Base-by-base conservation (phyloP, 352 stramenopile genomes). In the Detonula confervacea region DNA sequence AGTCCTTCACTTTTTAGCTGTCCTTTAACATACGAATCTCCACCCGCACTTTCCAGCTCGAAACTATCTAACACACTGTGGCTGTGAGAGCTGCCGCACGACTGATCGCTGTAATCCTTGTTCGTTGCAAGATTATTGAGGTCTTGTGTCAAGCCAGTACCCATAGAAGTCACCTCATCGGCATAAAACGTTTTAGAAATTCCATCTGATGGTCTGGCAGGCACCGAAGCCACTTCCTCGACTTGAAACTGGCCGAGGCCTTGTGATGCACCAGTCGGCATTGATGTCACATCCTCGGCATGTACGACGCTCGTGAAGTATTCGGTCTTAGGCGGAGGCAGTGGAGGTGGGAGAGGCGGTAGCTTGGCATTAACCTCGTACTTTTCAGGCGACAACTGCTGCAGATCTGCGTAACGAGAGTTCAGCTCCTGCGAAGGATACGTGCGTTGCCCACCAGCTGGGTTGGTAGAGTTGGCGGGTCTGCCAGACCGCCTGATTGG, bases 351-450 rank as follows among this genome's bases (percentile, higher is more conserved):
- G n/a, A 63, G 25, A 63, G 55, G 55, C 30, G 55, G 14, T 24
- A 12, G 29, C 16, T 49, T 63, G 16, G 16, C 24, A 30, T 30
- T 63, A 11, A n/a, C n/a, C n/a, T n/a, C 16, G 27, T 44, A 33
- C 18, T 39, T 70, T 14, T 24, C 42, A 7, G 62, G 62, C 4
- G 42, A 29, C n/a, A 44, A 71, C 20, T 30, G 35, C 14, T 52
- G 46, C 12, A 51, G 24, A 59, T 8, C 35, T 35, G n/a, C 35
- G 51, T 59, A 71, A 30, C 44, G 42, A 29, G 42, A 12, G 47
- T 71, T 71, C 24, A 60, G 62, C 62, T 59, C 62, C 44, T 71
- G 62, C 7, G 62, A 61, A 61, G 62, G 62, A 27, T 71, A 71
- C 0, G 46, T 59, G 16, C 18, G 62, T 33, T 59, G 18, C n/a